phyloP scores from a whole-genome alignment of 2,329 filamentous ascomycete genomes.

The Neoscytalidium dimidiatum region DNA sequence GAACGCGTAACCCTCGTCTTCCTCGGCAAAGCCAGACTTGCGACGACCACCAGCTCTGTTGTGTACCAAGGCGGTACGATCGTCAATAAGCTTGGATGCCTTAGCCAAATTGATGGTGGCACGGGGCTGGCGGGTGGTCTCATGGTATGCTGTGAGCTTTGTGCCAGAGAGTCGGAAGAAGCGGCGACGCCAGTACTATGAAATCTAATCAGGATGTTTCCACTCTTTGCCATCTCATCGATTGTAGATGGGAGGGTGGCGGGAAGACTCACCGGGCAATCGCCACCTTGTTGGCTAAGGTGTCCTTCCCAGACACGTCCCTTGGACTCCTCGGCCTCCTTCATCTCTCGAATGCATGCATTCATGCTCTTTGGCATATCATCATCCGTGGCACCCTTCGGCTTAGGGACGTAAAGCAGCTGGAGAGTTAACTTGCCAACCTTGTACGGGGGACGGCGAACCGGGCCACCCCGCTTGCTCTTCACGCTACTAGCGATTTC shows the following conservation, averaged over 20 bases:
- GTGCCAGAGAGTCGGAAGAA: constrained; percentile 94
- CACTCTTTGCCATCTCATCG: neutral
- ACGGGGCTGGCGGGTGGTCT: constrained; percentile 90
- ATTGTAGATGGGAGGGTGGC: neutral
- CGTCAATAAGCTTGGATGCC: constrained; percentile 89
- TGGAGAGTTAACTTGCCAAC: constrained; percentile 93
- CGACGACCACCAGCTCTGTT: constrained; percentile 77
- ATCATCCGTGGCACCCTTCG: constrained; percentile 81
- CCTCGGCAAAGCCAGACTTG: constrained; percentile 94
- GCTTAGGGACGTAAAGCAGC: constrained; percentile 90
- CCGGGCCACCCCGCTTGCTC: constrained; percentile 80
- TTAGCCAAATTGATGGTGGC: constrained; percentile 97
- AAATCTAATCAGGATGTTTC: constrained; percentile 23
- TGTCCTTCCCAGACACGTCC: constrained; percentile 82
- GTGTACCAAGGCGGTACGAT: constrained; percentile 79
- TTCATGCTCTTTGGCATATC: constrained; percentile 99
- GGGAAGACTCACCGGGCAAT: constrained; percentile 79
- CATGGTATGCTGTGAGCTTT: constrained; percentile 93
- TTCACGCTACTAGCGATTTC: constrained; percentile 82
- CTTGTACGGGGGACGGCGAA: constrained; percentile 87
- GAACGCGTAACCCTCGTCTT: constrained; percentile 99
- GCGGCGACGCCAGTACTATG: constrained; percentile 91
- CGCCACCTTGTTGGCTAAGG: constrained; percentile 93
- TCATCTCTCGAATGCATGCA: constrained; percentile 89
- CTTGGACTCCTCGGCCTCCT: constrained; percentile 80